Evolutionary conservation across 1,284 basidiomycete species (phyloP), one percentile per base, ranked within the genome.

Genomic region (Bothia castanella): DNA sequence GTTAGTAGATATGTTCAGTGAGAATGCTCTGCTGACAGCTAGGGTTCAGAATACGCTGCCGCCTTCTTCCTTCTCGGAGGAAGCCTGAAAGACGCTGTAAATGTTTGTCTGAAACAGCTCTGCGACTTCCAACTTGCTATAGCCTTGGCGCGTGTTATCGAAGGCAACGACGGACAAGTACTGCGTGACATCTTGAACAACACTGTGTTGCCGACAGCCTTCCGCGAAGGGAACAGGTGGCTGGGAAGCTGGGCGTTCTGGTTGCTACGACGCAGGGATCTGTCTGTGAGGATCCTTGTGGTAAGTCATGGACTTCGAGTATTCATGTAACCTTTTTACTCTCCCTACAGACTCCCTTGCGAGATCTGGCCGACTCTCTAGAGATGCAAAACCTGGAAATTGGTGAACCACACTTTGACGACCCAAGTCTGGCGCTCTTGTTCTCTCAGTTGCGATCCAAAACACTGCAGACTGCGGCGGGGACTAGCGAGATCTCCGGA

Each of bases 221-320:
- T 97, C 64, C 75, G 77, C 46, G 79, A 85, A 17, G 94, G 93
- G 0, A 93, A 97, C 68, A 79, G 96, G 31, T 98, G 91, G 88
- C 74, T 98, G n/a, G 90, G 83, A n/a, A 92, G 87, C 54, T 99
- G 95, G 96, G 91, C 90, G 4, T 94, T 97, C 68, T 97, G 94
- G 92, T 74, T 92, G 55, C 74, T 98, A 25, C 83, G 85, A 56
- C 76, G 91, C 30, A 77, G 89, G 42, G 94, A 97, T 69, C 66
- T 97, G 13, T 86, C 93, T 2, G 89, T 97, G 17, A 80, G 87
- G 40, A 84, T 92, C 41, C 75, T 96, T 17, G 70, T 95, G 56
- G 91, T 92, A 64, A 62, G 82, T 63, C 19, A 49, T 19, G 36
- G 54, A 8, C 11, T 36, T 16, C 21, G 16, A 31, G 12, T 39